Evolutionary conservation across 192 early-diverging fungal genomes (phyloP), one percentile per base, ranked within the genome.

Genomic region (Chytriomyces confervae): DNA sequence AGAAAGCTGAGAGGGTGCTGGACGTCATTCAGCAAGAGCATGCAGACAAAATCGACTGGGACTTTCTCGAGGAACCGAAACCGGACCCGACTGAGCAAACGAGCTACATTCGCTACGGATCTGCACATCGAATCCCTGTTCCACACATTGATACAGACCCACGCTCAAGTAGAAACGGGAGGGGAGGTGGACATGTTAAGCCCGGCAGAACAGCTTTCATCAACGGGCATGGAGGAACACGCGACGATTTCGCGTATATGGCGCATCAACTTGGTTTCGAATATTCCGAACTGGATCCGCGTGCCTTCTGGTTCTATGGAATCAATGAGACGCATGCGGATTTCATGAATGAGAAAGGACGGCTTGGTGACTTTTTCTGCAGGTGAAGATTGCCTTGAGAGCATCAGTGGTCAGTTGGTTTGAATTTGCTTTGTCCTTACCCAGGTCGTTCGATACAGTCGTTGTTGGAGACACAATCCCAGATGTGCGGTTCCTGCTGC

Each of bases 1-100:
- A 7, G 6, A 7, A 45, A 13, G 72, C 72, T 10, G 60, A 24
- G 9, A 53, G 48, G 46, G 23, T 61, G 16, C 61, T 73, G 10
- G 53, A 61, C 29, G 24, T 63, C 61, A 63, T 62, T 18, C 13
- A 63, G 7, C 72, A 73, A 62, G 61, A 73, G 6, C n/a, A 73
- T 62, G 72, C 72, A 20, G 72, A 70, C 69, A 61, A 45, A 43
- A 73, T 73, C 61, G 72, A 73, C 44, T 73, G 72, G 72, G 36
- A 6, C 10, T 73, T 73, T 48, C 23, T 63, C 11, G 13, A 20
- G 13, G 60, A 9, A 6, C 18, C 72, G 10, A 6, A 7, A 20
- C n/a, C 53, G 0, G 53, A 61, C 43, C 29, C 43, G 0, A 1
- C 61, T 46, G 36, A 7, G 7, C 6, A 23, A 13, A 29, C 9